Percentiles rank a stretch among this genome's conserved stretches.
phyloP scores from a whole-genome alignment of 495 filamentous ascomycete species.

The Penicillium parvum region DNA sequence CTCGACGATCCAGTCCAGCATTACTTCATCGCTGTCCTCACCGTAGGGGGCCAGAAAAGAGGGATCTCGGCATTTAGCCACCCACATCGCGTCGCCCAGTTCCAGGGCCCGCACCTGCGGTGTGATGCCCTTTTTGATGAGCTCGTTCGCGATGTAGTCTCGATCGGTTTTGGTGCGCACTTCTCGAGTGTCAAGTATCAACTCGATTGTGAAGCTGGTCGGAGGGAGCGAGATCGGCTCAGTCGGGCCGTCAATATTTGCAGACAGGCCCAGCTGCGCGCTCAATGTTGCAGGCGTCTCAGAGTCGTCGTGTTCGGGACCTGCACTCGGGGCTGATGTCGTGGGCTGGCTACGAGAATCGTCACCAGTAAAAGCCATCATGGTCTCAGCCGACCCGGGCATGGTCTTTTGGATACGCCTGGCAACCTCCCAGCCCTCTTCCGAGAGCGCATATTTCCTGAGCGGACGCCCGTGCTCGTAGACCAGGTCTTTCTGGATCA shows the following conservation, averaged over 20 bases:
- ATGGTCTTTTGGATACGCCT: conserved; percentile 56
- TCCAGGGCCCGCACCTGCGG: conserved; percentile 64
- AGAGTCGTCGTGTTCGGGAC: no score
- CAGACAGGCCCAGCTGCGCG: background rate
- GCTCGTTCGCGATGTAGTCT: conserved; percentile 72
- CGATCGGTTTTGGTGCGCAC: conserved; percentile 71
- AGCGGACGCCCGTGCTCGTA: conserved; percentile 65
- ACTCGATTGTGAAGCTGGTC: conserved; percentile 64
- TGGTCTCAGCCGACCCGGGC: conserved; percentile 20
- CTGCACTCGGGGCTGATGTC: background rate
- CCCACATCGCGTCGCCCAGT: conserved; percentile 77
- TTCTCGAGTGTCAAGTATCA: conserved; percentile 76
- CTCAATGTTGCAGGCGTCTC: no score
- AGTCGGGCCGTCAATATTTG: conserved; percentile 9
- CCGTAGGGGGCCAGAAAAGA: conserved; percentile 50
- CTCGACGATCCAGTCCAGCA: conserved; percentile 79
- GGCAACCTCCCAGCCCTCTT: conserved; percentile 77
- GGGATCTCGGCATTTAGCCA: conserved; percentile 64
- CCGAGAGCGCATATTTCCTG: conserved; percentile 65
- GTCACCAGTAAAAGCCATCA: conserved; percentile 11
- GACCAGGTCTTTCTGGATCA: conserved; percentile 70
- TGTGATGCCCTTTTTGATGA: conserved; percentile 60
- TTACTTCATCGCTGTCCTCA: conserved; percentile 67
- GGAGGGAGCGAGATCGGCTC: conserved; percentile 58
- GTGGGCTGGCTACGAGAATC: conserved; percentile 5